Percentiles rank a stretch among this genome's conserved stretches.
Evolutionary conservation across 1,284 basidiomycete species (phyloP).

Genomic region (Leccinum solheimii): DNA sequence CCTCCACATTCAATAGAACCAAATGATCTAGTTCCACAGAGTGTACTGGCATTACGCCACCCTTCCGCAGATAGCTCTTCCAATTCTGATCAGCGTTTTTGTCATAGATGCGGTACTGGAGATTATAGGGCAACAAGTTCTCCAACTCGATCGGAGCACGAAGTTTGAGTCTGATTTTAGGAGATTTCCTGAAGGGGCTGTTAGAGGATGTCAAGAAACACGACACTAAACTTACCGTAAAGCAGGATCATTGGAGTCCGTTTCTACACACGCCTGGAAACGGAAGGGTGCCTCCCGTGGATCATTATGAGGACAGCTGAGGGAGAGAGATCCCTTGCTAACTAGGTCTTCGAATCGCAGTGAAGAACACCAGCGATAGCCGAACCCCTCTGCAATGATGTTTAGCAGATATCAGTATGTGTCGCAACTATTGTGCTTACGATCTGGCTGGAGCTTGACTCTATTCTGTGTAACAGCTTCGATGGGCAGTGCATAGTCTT

Average conservation of each 20-base stretch:
- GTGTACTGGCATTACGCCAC: slow-evolving; percentile 96
- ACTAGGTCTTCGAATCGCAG: slow-evolving; percentile 92
- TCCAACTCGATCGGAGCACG: slow-evolving; percentile 97
- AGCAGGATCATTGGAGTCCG: slow-evolving; percentile 67
- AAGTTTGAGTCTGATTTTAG: slow-evolving; percentile 82
- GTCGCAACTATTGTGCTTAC: slow-evolving; percentile 48
- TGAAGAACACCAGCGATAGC: slow-evolving; percentile 91
- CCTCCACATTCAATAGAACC: slow-evolving; percentile 86
- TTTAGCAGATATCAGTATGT: slow-evolving; percentile 12
- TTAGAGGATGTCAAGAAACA: slow-evolving; percentile 1
- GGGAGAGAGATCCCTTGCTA: slow-evolving; percentile 73
- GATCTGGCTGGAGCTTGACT: slow-evolving; percentile 90
- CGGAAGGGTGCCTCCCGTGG: slow-evolving; percentile 89
- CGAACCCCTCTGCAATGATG: slow-evolving; percentile 75
- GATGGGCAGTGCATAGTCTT: slow-evolving; percentile 88
- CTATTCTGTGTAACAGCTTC: slow-evolving; percentile 85
- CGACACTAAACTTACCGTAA: slow-evolving; percentile 46
- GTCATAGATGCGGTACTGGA: slow-evolving; percentile 96
- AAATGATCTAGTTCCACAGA: slow-evolving; percentile 95
- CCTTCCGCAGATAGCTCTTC: slow-evolving; percentile 91
- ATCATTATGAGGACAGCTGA: slow-evolving; percentile 86
- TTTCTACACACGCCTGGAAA: slow-evolving; percentile 91
- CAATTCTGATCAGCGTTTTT: slow-evolving; percentile 92
- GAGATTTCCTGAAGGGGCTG: slow-evolving; percentile 64
- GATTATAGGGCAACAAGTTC: slow-evolving; percentile 93